These are phyloP conservation scores for Eutrema salsugineum DNA, from an alignment of 441 rosid species.

Conservation along the genomic window DNA sequence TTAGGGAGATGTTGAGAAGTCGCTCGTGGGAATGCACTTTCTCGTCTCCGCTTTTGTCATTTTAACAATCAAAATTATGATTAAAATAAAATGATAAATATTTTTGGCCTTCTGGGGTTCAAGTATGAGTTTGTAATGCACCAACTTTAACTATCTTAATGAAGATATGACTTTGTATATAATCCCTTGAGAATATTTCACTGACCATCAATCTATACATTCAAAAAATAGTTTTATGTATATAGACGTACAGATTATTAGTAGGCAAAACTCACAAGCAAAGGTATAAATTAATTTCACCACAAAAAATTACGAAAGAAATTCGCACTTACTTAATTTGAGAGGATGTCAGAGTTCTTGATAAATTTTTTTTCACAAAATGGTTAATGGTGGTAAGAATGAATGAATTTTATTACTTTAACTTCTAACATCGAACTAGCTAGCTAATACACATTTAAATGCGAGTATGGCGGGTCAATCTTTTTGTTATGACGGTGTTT, in stretches of 20 bases:
- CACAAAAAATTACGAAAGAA: neutral
- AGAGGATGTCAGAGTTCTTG: neutral
- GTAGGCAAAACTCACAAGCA: neutral
- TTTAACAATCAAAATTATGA: neutral
- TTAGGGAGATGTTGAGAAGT: neutral
- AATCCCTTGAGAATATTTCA: neutral
- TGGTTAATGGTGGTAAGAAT: neutral
- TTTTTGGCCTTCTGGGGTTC: too few relatives aligned
- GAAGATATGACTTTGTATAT: neutral
- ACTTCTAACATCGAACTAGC: neutral
- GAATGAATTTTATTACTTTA: neutral
- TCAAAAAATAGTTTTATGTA: neutral
- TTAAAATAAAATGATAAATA: neutral
- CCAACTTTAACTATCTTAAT: neutral
- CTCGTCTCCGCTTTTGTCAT: neutral
- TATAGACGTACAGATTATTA: neutral
- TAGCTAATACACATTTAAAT: neutral
- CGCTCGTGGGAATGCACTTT: neutral
- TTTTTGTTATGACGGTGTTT: constrained; percentile 5
- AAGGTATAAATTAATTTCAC: neutral
- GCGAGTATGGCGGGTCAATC: neutral
- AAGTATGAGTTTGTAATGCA: neutral
- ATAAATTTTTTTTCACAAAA: neutral
- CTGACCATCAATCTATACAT: neutral
- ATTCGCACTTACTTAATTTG: neutral